Percentiles rank a stretch among this genome's conserved stretches.
phyloP scores from a whole-genome alignment of 2,329 filamentous ascomycete genomes.

The Pseudocercospora pini-densiflorae region DNA sequence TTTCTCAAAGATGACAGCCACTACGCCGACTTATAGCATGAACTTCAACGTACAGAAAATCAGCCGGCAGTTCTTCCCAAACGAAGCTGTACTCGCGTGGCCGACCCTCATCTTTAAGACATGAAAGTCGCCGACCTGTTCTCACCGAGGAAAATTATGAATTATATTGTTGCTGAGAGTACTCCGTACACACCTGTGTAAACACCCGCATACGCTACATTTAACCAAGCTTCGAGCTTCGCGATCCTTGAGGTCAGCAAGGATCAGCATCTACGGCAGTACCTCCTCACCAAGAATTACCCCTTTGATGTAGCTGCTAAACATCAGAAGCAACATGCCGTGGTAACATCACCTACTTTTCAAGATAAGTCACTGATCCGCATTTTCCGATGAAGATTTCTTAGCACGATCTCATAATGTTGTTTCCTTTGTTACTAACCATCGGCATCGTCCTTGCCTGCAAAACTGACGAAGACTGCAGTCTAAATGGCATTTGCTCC shows the following conservation, averaged over 20 bases:
- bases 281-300: background rate
- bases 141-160: background rate
- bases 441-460: background rate
- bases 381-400: background rate
- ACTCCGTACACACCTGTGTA: background rate
- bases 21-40: too few relatives aligned
- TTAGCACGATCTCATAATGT: background rate
- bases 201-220: background rate
- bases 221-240: background rate
- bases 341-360: background rate
- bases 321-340: background rate
- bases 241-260: background rate
- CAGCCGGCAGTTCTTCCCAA: too few relatives aligned
- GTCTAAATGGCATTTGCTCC: slow-evolving; percentile 5
- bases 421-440: background rate
- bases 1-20: too few relatives aligned
- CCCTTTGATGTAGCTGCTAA: background rate
- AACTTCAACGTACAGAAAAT: too few relatives aligned
- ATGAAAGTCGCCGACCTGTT: background rate
- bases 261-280: background rate
- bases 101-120: too few relatives aligned
- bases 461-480: slow-evolving; percentile 10
- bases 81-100: too few relatives aligned
- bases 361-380: background rate
- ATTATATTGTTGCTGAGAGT: background rate